Evolutionary conservation across 1,284 basidiomycete species (phyloP).

Genomic region (Trichosporon asahii): DNA sequence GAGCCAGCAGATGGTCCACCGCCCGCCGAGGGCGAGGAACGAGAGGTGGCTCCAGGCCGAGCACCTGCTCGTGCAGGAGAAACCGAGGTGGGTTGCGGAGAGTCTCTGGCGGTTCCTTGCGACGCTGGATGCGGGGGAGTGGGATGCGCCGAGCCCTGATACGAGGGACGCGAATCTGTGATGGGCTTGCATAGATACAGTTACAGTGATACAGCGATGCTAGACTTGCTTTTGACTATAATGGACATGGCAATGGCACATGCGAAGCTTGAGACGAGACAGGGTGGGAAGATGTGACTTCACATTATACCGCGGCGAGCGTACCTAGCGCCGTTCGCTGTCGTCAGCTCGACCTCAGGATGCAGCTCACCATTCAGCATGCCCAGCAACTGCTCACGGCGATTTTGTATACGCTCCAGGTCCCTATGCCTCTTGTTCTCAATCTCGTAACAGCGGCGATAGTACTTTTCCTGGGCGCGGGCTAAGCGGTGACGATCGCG

Average conservation of each 20-base stretch:
- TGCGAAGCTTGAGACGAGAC: no score
- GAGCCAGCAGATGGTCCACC: conserved; percentile 34
- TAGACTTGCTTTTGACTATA: not conserved
- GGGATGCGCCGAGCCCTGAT: conserved; percentile 2
- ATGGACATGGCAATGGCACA: not conserved
- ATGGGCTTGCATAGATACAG: not conserved
- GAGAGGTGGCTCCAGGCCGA: conserved; percentile 33
- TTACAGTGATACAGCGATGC: not conserved
- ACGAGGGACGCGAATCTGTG: not conserved
- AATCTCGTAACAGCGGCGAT: not conserved
- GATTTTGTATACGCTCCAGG: not conserved
- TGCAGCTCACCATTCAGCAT: not conserved
- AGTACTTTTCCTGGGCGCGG: not conserved
- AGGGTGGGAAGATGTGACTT: no score
- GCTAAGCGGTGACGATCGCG: not conserved
- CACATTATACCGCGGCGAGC: not conserved
- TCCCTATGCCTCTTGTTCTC: not conserved
- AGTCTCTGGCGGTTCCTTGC: conserved; percentile 33
- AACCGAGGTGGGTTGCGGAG: conserved; percentile 35
- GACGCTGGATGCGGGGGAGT: conserved; percentile 17
- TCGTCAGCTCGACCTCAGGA: not conserved
- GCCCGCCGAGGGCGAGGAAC: conserved; percentile 30
- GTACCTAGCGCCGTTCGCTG: not conserved
- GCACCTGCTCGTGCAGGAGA: conserved; percentile 44
- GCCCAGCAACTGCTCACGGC: not conserved